A percentile compares a stretch with the other conserved stretches of the same genome.
Evolutionary conservation across 495 filamentous ascomycete species (phyloP).

Genomic region (Aspergillus sclerotiicarbonarius): DNA sequence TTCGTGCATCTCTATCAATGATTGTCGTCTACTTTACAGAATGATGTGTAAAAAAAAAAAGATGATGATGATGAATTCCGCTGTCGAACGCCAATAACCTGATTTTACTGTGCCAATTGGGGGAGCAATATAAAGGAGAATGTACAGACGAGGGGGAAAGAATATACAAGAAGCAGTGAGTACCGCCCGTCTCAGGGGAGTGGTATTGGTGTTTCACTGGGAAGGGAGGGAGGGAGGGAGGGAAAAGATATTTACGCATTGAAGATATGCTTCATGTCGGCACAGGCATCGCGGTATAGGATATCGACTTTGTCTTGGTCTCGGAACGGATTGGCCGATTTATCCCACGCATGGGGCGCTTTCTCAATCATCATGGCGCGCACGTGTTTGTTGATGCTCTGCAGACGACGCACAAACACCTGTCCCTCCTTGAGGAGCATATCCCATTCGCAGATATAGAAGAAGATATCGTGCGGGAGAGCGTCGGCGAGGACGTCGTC

Average conservation of each 20-base stretch:
- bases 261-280: slow-evolving; percentile 46
- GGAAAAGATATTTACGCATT: slow-evolving; percentile 12
- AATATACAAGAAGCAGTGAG: background rate
- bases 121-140: background rate
- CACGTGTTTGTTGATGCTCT: slow-evolving; percentile 64
- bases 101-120: background rate
- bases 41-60: background rate
- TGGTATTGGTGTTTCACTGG: too few relatives aligned
- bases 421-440: slow-evolving; percentile 81
- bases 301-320: slow-evolving; percentile 44
- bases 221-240: too few relatives aligned
- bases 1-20: background rate
- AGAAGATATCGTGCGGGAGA: slow-evolving; percentile 62
- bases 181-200: background rate
- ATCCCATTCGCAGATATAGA: slow-evolving; percentile 89
- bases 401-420: slow-evolving; percentile 61
- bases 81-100: background rate
- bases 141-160: background rate
- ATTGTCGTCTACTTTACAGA: background rate
- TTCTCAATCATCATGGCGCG: slow-evolving; percentile 68
- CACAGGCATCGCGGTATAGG: slow-evolving; percentile 44
- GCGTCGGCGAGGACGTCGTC: slow-evolving; percentile 47
- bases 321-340: slow-evolving; percentile 74
- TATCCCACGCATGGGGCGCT: slow-evolving; percentile 83
- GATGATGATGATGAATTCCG: background rate